Evolutionary conservation across 2,329 filamentous ascomycete species (phyloP), one percentile per base, ranked within the genome.

Genomic region (Fusarium anthophilum): DNA sequence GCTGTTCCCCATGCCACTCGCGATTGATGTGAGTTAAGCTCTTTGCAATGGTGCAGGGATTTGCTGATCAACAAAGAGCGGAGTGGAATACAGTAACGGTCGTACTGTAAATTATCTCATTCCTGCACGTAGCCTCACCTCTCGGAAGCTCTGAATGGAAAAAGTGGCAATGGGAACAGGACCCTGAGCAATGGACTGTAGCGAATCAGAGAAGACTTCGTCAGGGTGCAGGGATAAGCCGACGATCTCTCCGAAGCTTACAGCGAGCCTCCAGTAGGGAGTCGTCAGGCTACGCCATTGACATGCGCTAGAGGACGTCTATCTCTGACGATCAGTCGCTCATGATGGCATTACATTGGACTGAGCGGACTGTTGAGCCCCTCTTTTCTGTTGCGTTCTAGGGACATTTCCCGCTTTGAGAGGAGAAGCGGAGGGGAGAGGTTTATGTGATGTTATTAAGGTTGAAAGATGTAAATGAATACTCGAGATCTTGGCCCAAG

Each of bases 221-320:
- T 63, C 57, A 66, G 58, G 45, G 43, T 17, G 50, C 62, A 73
- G 57, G 66, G 70, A 71, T 50, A 61, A 32, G 51, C 54, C 30
- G 57, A 70, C 53, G 72, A 74, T 75, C 67, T 55, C 55, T 67
- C 74, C 53, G 64, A 70, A 74, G 65, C 61, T 72, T 72, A 67
- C 72, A 59, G 56, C 10, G 47, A 60, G 63, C 39, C 44, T 54
- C 24, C 45, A 62, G 55, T 69, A 28, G 41, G 51, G 39, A 62
- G 38, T 75, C 65, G 44, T 61, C 53, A 39, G 72, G 63, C 69
- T 78, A 78, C 74, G 77, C 77, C 68, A 79, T 78, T 63, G 66
- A 57, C 69, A 64, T 73, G 61, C 69, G 66, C 77, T 78, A 78
- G 63, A 65, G 32, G 62, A 63, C 59, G 73, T 78, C 68, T 71